A percentile compares a stretch with the other conserved stretches of the same genome.
These are phyloP conservation scores for Senna siamea DNA, from an alignment of 306 rosid species.

Conservation along the genomic window DNA sequence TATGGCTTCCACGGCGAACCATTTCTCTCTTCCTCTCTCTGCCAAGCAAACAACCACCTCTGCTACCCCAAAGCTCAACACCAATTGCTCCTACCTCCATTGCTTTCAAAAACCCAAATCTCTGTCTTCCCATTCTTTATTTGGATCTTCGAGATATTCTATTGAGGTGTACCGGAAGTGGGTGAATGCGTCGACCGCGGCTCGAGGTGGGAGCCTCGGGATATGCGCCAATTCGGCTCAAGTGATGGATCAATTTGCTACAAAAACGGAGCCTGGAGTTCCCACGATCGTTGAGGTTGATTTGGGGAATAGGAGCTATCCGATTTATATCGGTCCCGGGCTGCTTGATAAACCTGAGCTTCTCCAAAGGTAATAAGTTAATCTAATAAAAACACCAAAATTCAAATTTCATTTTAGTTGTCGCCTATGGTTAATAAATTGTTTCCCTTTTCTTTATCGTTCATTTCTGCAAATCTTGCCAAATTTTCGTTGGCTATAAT, in stretches of 20 bases:
- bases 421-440: neutral
- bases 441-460: neutral
- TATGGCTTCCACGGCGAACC: conserved; percentile 62
- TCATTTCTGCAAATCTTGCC: neutral
- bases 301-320: conserved; percentile 93
- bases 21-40: conserved; percentile 52
- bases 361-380: conserved; percentile 65
- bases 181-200: conserved; percentile 35
- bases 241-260: conserved; percentile 65
- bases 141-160: conserved; percentile 21
- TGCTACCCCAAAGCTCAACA: conserved; percentile 33
- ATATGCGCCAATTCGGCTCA: conserved; percentile 64
- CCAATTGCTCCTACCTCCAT: conserved; percentile 31
- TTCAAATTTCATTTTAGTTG: neutral
- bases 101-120: conserved; percentile 43
- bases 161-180: conserved; percentile 33
- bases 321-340: conserved; percentile 89
- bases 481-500: neutral
- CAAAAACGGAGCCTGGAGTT: conserved; percentile 36
- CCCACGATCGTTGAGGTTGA: conserved; percentile 71
- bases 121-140: conserved; percentile 36
- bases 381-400: neutral
- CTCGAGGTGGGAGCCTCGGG: conserved; percentile 29
- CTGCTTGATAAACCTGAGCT: conserved; percentile 72
- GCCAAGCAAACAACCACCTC: conserved; percentile 40